Evolutionary conservation across 257 asterid species (phyloP).

Genomic region (Schizonepeta tenuifolia): DNA sequence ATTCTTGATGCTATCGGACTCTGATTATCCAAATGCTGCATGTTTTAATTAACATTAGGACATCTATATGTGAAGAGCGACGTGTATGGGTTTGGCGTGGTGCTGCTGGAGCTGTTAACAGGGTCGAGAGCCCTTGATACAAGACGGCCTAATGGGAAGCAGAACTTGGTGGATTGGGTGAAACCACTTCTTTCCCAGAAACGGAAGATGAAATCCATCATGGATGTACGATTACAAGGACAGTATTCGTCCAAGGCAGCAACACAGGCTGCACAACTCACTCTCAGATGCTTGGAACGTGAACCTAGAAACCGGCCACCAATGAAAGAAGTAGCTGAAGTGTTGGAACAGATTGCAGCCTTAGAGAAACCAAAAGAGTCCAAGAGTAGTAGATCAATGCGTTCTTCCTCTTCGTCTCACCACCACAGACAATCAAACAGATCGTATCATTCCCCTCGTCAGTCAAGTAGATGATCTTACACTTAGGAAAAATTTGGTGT

Average conservation of each 20-base stretch:
- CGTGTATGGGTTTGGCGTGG: constrained; percentile 68
- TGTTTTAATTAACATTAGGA: constrained; percentile 37
- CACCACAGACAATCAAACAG: constrained; percentile 25
- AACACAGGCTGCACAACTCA: constrained; percentile 45
- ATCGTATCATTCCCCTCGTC: constrained; percentile 12
- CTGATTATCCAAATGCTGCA: not conserved
- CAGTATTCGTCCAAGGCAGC: constrained; percentile 54
- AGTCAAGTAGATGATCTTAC: not conserved
- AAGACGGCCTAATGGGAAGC: constrained; percentile 44
- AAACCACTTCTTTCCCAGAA: constrained; percentile 45
- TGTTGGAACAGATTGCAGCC: constrained; percentile 53
- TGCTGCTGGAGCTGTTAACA: constrained; percentile 63
- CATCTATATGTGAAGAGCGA: constrained; percentile 66
- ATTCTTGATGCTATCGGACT: not conserved
- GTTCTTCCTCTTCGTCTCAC: constrained; percentile 22
- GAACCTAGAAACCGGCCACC: constrained; percentile 56
- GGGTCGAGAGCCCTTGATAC: constrained; percentile 54
- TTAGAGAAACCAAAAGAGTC: constrained; percentile 43
- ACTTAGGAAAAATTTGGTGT: not conserved
- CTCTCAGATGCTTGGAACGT: constrained; percentile 49
- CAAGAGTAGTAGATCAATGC: constrained; percentile 29
- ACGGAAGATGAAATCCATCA: constrained; percentile 42
- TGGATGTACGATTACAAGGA: constrained; percentile 53
- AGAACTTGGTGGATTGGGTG: constrained; percentile 49
- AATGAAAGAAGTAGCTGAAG: constrained; percentile 50